Percentiles rank a stretch among this genome's conserved stretches.
These are phyloP conservation scores for Alternaria tenuissima DNA, from an alignment of 2,329 filamentous ascomycete species.

Conservation along the genomic window DNA sequence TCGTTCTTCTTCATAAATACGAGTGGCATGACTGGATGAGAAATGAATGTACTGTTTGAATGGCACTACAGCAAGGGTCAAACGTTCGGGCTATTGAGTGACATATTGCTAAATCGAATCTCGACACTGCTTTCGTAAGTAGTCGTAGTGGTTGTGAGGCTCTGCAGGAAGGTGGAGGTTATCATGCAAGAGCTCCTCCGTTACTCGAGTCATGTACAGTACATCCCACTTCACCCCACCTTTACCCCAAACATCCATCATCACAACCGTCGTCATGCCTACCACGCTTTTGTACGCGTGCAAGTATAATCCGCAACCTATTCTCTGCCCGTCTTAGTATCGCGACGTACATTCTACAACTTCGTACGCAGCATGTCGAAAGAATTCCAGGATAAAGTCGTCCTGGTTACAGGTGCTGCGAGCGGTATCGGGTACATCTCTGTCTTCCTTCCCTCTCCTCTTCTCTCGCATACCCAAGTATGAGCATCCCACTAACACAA, in stretches of 20 bases:
- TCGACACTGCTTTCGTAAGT: not conserved
- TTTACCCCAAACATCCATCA: conserved; percentile 31
- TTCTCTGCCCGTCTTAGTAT: not conserved
- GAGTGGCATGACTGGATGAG: not conserved
- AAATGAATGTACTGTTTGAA: not conserved
- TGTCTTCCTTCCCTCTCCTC: not conserved
- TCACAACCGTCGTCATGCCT: conserved; percentile 17
- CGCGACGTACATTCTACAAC: too few species aligned
- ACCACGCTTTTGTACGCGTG: not conserved
- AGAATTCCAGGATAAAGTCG: conserved; percentile 42
- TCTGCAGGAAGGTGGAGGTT: not conserved
- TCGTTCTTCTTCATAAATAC: not conserved
- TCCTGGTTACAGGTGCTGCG: conserved; percentile 43
- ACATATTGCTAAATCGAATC: not conserved
- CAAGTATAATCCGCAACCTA: not conserved
- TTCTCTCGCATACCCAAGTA: not conserved
- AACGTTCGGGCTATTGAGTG: not conserved
- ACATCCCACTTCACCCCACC: conserved; percentile 50
- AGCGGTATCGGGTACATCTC: conserved; percentile 57
- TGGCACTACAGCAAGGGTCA: not conserved
- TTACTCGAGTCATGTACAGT: conserved; percentile 35
- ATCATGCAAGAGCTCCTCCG: conserved; percentile 2
- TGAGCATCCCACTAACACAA: conserved; percentile 1
- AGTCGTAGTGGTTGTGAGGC: not conserved
- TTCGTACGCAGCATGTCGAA: conserved; percentile 29